Conservation (phyloP, 2,329 filamentous ascomycete genomes). For the Ascomycota sp. region DNA sequence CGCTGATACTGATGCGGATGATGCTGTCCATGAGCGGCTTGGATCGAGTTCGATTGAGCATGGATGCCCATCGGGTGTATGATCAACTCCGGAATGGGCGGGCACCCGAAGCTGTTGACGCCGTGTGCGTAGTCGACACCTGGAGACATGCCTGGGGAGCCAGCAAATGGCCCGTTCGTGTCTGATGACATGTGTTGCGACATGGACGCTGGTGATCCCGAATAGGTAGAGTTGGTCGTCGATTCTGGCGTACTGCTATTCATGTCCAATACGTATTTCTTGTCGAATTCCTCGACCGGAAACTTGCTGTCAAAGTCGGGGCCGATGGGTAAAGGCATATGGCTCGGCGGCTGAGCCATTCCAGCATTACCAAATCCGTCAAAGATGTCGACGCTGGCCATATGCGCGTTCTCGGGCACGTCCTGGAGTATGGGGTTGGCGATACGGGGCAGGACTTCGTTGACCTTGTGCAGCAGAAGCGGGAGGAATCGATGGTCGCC, state of each 20-base stretch:
- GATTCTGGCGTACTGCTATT: conserved; percentile 14
- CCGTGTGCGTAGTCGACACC: conserved; percentile 25
- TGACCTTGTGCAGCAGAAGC: conserved; percentile 54
- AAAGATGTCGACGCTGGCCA: conserved; percentile 40
- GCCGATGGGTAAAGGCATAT: conserved; percentile 23
- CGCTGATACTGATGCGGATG: conserved; percentile 2
- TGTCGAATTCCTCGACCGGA: conserved; percentile 20
- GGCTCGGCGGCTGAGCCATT: conserved; percentile 30
- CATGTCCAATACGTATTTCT: conserved; percentile 17
- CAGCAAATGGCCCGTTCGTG: conserved; percentile 29
- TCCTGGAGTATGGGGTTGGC: conserved; percentile 39
- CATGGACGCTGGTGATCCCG: conserved; percentile 10
- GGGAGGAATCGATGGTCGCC: conserved; percentile 61
- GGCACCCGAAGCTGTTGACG: conserved; percentile 21
- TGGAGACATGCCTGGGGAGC: conserved; percentile 32
- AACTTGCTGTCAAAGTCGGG: conserved; percentile 26
- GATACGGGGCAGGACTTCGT: conserved; percentile 46
- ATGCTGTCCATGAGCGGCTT: conserved; percentile 7
- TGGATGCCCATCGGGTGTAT: conserved; percentile 25
- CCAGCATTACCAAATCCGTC: conserved; percentile 44
- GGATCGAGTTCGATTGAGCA: conserved; percentile 5
- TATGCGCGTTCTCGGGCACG: conserved; percentile 30
- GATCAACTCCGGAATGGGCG: conserved; percentile 30
- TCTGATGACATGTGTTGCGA: conserved; percentile 9
- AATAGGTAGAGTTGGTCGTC: conserved; percentile 10